A percentile compares a stretch with the other conserved stretches of the same genome.
Conservation (phyloP, 768 basidiomycete genomes). For the Calvatia gigantea region DNA sequence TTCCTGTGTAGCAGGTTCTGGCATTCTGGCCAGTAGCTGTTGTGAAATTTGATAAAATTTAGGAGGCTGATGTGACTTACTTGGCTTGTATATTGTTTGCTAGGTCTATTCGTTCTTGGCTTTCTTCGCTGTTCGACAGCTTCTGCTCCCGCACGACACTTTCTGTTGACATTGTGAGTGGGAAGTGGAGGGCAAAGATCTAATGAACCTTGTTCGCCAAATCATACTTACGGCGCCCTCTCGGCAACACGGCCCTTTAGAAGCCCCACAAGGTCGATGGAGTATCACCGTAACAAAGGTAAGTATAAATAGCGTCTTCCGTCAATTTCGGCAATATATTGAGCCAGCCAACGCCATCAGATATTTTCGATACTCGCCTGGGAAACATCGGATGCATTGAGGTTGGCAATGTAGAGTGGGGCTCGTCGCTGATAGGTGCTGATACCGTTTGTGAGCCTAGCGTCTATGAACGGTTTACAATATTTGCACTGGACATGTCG, state of each 20-base stretch:
- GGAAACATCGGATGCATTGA: no score
- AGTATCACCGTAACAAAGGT: neutral
- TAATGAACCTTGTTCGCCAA: neutral
- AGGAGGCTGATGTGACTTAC: slow-evolving; percentile 20
- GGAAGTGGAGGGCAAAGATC: neutral
- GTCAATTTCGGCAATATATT: neutral
- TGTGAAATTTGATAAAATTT: neutral
- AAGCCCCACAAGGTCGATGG: no score
- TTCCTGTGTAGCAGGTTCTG: slow-evolving; percentile 49
- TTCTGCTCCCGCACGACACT: slow-evolving; percentile 16
- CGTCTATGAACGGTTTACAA: neutral
- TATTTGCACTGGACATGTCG: neutral
- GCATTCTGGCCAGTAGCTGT: slow-evolving; percentile 26
- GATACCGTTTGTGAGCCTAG: neutral
- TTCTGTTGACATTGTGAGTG: slow-evolving; percentile 25
- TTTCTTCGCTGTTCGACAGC: slow-evolving; percentile 21
- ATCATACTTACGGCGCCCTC: no score
- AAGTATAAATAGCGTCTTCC: neutral
- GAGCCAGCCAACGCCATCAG: neutral
- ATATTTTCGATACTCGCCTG: neutral
- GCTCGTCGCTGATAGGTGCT: neutral
- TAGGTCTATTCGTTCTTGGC: slow-evolving; percentile 25
- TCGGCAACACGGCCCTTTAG: no score
- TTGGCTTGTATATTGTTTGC: slow-evolving; percentile 40
- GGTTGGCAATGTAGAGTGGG: no score